Percentiles rank a stretch among this genome's conserved stretches.
Evolutionary conservation across 2,329 filamentous ascomycete genomes (phyloP).

Genomic region (Xenoacremonium recifei): DNA sequence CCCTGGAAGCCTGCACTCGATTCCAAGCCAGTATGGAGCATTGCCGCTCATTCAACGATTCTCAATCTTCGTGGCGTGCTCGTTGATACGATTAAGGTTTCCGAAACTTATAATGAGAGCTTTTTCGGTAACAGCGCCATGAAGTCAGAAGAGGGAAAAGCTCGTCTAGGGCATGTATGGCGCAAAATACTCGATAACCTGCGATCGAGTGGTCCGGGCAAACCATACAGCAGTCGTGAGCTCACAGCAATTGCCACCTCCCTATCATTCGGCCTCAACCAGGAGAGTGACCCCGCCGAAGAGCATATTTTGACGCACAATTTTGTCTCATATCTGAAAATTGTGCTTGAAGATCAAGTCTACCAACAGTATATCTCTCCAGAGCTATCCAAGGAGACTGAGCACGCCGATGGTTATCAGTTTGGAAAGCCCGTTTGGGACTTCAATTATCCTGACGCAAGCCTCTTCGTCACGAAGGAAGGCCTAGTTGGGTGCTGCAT

Average conservation of each 20-base stretch:
- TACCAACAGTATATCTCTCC: slow-evolving; percentile 1
- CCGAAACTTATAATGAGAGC: slow-evolving; percentile 4
- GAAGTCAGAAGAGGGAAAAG: not conserved
- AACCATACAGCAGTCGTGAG: not conserved
- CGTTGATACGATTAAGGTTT: slow-evolving; percentile 1
- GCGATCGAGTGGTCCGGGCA: not conserved
- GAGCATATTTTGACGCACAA: slow-evolving; percentile 2
- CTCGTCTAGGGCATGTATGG: not conserved
- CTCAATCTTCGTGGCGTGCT: slow-evolving; percentile 3
- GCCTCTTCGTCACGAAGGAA: slow-evolving; percentile 5
- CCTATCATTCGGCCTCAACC: slow-evolving; percentile 4
- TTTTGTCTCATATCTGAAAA: slow-evolving; percentile 6
- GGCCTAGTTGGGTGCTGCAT: slow-evolving; percentile 7
- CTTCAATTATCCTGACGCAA: slow-evolving; percentile 7
- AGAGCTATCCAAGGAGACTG: not conserved
- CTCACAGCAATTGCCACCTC: slow-evolving; percentile 3
- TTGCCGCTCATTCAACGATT: slow-evolving; percentile 13
- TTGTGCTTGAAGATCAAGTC: slow-evolving; percentile 1
- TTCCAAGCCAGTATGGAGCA: slow-evolving; percentile 18
- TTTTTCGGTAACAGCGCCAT: slow-evolving; percentile 1
- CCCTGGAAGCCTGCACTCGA: slow-evolving; percentile 15
- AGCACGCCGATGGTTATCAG: slow-evolving; percentile 2
- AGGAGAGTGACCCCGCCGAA: slow-evolving; percentile 2
- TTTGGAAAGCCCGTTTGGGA: slow-evolving; percentile 11
- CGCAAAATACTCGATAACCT: slow-evolving; percentile 1